These are phyloP conservation scores for Fusarium solani-melongenae DNA, from an alignment of 2,329 filamentous ascomycete species.

Conservation along the genomic window DNA sequence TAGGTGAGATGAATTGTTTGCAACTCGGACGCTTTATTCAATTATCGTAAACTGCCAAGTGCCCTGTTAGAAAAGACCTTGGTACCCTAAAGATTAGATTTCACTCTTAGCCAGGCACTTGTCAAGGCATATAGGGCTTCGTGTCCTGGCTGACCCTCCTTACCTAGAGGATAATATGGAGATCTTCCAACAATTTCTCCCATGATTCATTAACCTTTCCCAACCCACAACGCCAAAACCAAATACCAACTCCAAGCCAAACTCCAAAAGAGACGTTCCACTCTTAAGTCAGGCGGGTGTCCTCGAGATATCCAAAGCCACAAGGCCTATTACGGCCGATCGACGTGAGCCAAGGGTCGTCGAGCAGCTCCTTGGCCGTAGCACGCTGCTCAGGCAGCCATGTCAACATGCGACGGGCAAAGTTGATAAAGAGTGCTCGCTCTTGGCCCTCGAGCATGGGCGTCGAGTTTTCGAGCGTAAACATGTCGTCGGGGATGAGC, in stretches of 20 bases:
- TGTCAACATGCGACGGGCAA: constrained; percentile 44
- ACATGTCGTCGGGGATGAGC: constrained; percentile 34
- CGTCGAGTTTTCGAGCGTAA: constrained; percentile 31
- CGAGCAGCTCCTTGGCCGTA: constrained; percentile 44
- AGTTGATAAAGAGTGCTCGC: constrained; percentile 41
- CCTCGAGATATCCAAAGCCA: constrained; percentile 33
- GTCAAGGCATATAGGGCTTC: too few species aligned
- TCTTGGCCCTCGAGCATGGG: constrained; percentile 39
- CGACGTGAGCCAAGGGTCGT: constrained; percentile 45
- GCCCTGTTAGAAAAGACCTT: too few species aligned
- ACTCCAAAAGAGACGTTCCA: not conserved
- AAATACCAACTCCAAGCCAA: not conserved
- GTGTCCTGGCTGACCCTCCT: too few species aligned
- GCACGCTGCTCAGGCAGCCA: constrained; percentile 46
- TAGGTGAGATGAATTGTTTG: too few species aligned
- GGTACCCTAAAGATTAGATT: too few species aligned
- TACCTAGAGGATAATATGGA: too few species aligned
- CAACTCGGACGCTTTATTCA: too few species aligned
- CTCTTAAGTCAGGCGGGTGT: constrained; percentile 20
- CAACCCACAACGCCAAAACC: not conserved
- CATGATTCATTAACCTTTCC: not conserved
- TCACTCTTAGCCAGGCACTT: too few species aligned
- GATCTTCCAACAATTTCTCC: not conserved
- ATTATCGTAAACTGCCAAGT: too few species aligned
- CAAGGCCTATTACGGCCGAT: constrained; percentile 2